Evolutionary conservation across 1,284 basidiomycete genomes (phyloP), one percentile per base, ranked within the genome.

Genomic region (Ustilago cynodontis): DNA sequence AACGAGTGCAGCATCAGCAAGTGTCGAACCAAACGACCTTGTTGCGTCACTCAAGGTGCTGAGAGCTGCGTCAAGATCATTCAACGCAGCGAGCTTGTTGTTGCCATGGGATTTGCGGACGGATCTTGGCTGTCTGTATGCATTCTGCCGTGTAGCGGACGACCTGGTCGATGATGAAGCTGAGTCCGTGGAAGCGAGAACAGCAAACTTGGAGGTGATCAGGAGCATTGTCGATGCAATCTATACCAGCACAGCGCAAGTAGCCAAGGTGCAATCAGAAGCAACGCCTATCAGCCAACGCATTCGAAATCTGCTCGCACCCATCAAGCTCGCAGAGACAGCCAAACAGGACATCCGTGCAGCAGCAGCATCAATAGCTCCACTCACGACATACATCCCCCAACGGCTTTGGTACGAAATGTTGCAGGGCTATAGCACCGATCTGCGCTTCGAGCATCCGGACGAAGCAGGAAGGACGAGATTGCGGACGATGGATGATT

Each of bases 91-190:
- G 3, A 72, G 78, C 41, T 51, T 77, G 33, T 65, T 83, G 18
- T 59, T 83, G 29, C 82, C 80, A 0, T 83, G 80, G 80, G 82
- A 83, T 35, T 67, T 83, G n/a, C 68, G 82, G 22, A 65, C 74
- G 1, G 82, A 83, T 59, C 70, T 83, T 0, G 68, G 80, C 16
- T 74, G 74, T 39, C 63, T 82, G n/a, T 83, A 83, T 45, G 82
- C 82, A 0, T 80, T 83, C 39, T 80, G 79, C 39, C 65, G 82
- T 2, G 79, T 79, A 1, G 77, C 77, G 7, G 82, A 83, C 56
- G 77, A 83, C 39, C 53, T 79, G 26, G 77, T 82, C 24, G 82
- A 83, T 50, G 76, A 80, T 10, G 63, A 71, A 31, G 71, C 41
- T 3, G 54, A 69, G 29, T 56, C 58, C 0, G n/a, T 78, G 10